Evolutionary conservation across 2,329 filamentous ascomycete species (phyloP).

Genomic region (Hyphodiscus sp.): DNA sequence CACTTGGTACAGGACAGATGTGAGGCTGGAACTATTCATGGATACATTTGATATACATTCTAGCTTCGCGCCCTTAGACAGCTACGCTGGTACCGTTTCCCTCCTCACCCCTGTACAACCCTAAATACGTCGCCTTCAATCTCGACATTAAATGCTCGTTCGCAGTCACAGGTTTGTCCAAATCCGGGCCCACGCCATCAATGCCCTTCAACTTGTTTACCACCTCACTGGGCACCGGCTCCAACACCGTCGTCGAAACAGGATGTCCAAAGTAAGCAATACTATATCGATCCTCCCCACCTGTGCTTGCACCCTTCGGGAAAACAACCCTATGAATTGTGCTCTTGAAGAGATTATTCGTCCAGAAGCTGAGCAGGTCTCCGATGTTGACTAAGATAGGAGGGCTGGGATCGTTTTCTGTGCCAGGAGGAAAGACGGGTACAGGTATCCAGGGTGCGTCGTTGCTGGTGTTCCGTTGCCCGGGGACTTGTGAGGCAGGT

Average conservation of each 20-base stretch:
- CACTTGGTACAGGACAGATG: too few relatives aligned
- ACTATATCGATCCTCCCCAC: conserved; percentile 50
- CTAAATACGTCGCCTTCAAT: conserved; percentile 51
- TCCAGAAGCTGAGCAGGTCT: conserved; percentile 78
- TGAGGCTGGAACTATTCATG: background rate
- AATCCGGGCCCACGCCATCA: conserved; percentile 28
- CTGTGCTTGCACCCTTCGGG: conserved; percentile 40
- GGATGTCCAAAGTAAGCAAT: conserved; percentile 67
- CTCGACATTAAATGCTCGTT: conserved; percentile 58
- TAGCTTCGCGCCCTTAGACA: background rate
- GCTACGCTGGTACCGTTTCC: background rate
- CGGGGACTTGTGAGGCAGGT: conserved; percentile 34
- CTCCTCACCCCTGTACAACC: conserved; percentile 42
- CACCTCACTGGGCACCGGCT: conserved; percentile 53
- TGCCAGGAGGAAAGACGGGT: conserved; percentile 57
- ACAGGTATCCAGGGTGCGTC: conserved; percentile 51
- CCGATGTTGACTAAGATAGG: conserved; percentile 71
- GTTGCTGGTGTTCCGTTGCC: conserved; percentile 30
- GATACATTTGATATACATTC: background rate
- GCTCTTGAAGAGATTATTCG: conserved; percentile 75
- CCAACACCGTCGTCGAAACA: conserved; percentile 44
- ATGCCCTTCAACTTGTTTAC: conserved; percentile 36
- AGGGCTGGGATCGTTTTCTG: conserved; percentile 51
- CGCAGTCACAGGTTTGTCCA: conserved; percentile 53
- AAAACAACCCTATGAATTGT: conserved; percentile 89